Evolutionary conservation across 192 early-diverging fungal species (phyloP).

Genomic region (Podila verticillata): DNA sequence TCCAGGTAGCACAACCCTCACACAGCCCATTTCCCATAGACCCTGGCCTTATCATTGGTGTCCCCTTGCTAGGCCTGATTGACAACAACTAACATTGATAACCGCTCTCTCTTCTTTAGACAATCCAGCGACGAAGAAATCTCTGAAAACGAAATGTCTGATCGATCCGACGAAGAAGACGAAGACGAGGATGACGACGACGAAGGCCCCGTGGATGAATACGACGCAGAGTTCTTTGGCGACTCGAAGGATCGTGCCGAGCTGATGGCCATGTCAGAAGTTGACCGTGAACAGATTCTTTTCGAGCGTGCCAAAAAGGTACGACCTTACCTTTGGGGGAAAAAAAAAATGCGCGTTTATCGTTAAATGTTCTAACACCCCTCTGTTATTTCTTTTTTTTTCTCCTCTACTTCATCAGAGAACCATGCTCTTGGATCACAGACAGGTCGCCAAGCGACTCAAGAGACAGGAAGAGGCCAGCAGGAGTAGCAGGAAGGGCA

Average conservation of each 20-base stretch:
- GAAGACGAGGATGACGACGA: conserved; percentile 62
- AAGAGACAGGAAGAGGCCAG: conserved; percentile 48
- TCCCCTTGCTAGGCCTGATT: too few relatives aligned
- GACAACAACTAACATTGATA: too few relatives aligned
- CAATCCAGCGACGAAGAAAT: conserved; percentile 53
- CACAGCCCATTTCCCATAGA: too few relatives aligned
- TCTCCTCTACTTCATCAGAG: conserved; percentile 8
- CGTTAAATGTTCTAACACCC: background rate
- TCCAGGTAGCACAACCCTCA: conserved; percentile 28
- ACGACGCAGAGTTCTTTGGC: conserved; percentile 79
- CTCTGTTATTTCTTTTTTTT: background rate
- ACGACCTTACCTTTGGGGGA: background rate
- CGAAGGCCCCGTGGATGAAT: conserved; percentile 70
- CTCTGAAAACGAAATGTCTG: conserved; percentile 43
- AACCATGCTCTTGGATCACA: conserved; percentile 32
- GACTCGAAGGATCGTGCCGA: conserved; percentile 70
- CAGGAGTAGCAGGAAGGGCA: conserved; percentile 41
- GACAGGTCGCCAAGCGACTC: conserved; percentile 40
- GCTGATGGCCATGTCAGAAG: conserved; percentile 71
- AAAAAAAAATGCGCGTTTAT: background rate
- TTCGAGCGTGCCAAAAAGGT: conserved; percentile 77
- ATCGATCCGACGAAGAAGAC: conserved; percentile 53
- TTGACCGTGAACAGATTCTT: conserved; percentile 82
- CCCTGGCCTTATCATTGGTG: too few relatives aligned
- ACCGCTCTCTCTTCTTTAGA: background rate